These are phyloP conservation scores for Aspergillus coremiiformis DNA, from an alignment of 495 filamentous ascomycete species.

Conservation along the genomic window DNA sequence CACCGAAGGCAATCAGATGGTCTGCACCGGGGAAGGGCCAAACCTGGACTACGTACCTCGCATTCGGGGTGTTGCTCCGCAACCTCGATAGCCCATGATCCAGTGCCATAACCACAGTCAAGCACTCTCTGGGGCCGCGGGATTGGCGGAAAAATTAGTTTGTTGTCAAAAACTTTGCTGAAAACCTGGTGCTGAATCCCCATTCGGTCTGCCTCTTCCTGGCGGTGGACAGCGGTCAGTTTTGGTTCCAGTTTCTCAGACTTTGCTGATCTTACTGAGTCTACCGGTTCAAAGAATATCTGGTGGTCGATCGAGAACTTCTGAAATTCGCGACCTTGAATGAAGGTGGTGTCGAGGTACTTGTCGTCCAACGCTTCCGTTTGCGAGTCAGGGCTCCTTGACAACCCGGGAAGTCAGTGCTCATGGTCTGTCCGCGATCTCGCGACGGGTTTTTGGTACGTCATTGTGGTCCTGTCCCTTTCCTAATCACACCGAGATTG, in stretches of 20 bases:
- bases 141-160: constrained; percentile 75
- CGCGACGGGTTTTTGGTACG: constrained; percentile 21
- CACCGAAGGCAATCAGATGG: constrained; percentile 16
- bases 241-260: background rate
- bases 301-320: constrained; percentile 63
- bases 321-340: constrained; percentile 66
- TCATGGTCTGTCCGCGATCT: constrained; percentile 3
- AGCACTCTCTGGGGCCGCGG: constrained; percentile 55
- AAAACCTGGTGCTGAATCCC: constrained; percentile 64
- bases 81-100: constrained; percentile 52
- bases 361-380: constrained; percentile 51
- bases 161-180: constrained; percentile 62
- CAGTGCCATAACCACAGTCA: constrained; percentile 71
- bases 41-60: constrained; percentile 46
- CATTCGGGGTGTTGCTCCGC: constrained; percentile 63
- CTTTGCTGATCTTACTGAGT: constrained; percentile 58
- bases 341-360: constrained; percentile 54
- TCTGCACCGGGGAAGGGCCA: background rate
- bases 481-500: constrained; percentile 8
- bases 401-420: constrained; percentile 14
- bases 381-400: constrained; percentile 43
- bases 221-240: constrained; percentile 11
- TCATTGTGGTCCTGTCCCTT: constrained; percentile 22
- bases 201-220: constrained; percentile 79
- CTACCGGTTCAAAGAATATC: constrained; percentile 73